These are phyloP conservation scores for Hypoxylon lenormandii DNA, from an alignment of 495 filamentous ascomycete genomes.

Conservation along the genomic window DNA sequence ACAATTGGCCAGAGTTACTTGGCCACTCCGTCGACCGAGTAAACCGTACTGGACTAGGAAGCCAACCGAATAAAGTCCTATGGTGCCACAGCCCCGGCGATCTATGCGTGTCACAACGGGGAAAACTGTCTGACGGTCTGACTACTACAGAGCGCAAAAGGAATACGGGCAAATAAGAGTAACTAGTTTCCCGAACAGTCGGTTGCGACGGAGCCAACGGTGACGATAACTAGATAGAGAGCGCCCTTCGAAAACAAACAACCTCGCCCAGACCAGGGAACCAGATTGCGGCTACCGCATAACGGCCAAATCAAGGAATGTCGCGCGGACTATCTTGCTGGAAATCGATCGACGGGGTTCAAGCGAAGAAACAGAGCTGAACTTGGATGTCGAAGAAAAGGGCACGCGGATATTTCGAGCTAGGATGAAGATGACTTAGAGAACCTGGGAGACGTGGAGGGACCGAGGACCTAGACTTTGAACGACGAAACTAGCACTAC, in stretches of 20 bases:
- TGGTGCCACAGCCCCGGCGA: slow-evolving; percentile 34
- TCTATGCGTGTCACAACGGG: slow-evolving; percentile 43
- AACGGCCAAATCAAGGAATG: slow-evolving; percentile 40
- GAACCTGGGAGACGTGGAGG: neutral
- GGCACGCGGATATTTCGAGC: slow-evolving; percentile 30
- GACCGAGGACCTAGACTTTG: neutral
- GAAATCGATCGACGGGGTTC: slow-evolving; percentile 22
- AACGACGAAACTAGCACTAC: slow-evolving; percentile 1
- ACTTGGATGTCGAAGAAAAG: slow-evolving; percentile 20
- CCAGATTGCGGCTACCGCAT: slow-evolving; percentile 35
- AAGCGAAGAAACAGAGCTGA: slow-evolving; percentile 21
- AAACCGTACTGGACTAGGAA: slow-evolving; percentile 34
- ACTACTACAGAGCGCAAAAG: slow-evolving; percentile 28
- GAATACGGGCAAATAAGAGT: slow-evolving; percentile 16
- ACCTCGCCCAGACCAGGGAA: slow-evolving; percentile 33
- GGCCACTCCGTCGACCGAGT: slow-evolving; percentile 33
- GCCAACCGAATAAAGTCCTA: slow-evolving; percentile 37
- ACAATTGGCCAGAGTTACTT: slow-evolving; percentile 38
- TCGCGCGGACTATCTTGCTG: slow-evolving; percentile 28
- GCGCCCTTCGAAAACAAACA: slow-evolving; percentile 39
- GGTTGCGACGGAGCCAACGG: slow-evolving; percentile 21
- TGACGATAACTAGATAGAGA: slow-evolving; percentile 9
- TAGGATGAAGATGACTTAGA: slow-evolving; percentile 11
- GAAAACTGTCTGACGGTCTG: slow-evolving; percentile 29
- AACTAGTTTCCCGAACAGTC: slow-evolving; percentile 24